Conservation (phyloP, 176 grass and related monocot genomes). For the Oryza glumipatula region DNA sequence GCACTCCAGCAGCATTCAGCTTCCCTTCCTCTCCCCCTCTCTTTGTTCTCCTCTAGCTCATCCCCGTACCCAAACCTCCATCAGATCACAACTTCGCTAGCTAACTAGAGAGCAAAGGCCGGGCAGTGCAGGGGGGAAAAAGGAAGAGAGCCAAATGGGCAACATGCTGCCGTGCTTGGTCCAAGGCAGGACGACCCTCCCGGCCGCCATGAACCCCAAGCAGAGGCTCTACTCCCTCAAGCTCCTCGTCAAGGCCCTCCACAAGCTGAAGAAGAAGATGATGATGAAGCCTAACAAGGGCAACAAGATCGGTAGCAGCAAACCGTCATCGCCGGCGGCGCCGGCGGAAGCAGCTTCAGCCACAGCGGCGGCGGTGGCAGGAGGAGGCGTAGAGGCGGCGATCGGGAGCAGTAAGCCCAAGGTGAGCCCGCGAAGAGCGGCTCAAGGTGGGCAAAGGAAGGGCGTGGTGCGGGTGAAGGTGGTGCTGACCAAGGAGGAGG, state of each 20-base stretch:
- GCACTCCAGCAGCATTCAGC: neutral
- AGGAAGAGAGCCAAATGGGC: slow-evolving; percentile 42
- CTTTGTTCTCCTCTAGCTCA: neutral
- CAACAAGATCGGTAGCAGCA: neutral
- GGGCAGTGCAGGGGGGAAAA: neutral
- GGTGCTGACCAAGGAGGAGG: slow-evolving; percentile 78
- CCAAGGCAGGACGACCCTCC: slow-evolving; percentile 46
- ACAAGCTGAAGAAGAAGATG: slow-evolving; percentile 44
- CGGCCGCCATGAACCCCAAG: slow-evolving; percentile 38
- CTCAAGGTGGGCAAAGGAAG: slow-evolving; percentile 33
- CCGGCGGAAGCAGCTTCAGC: neutral
- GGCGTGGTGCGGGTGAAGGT: slow-evolving; percentile 74
- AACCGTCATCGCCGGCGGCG: neutral
- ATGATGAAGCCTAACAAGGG: neutral
- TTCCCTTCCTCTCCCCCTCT: slow-evolving; percentile 2
- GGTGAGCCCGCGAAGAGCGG: slow-evolving; percentile 5
- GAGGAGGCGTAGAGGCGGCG: neutral
- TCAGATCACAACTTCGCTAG: neutral
- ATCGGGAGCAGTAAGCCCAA: slow-evolving; percentile 22
- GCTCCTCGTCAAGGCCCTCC: slow-evolving; percentile 49
- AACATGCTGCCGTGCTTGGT: slow-evolving; percentile 69
- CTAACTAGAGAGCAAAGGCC: neutral
- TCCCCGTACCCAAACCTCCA: neutral
- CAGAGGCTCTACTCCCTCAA: slow-evolving; percentile 53
- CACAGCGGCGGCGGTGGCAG: neutral